A percentile compares a stretch with the other conserved stretches of the same genome.
Evolutionary conservation across 176 grass and related monocot genomes (phyloP).

Genomic region (Carex cristatella): DNA sequence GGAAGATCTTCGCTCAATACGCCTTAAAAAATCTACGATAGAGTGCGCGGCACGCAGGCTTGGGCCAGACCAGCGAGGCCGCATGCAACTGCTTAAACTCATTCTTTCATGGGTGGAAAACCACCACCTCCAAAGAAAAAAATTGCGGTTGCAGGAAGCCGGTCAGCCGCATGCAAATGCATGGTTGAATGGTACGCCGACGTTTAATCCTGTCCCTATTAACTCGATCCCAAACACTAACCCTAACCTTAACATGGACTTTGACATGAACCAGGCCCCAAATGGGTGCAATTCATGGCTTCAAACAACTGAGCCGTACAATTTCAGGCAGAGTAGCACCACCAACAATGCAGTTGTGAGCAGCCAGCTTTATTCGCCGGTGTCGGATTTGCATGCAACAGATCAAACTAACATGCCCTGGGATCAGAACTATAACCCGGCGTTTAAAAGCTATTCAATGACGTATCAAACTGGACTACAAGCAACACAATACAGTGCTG

Average conservation of each 20-base stretch:
- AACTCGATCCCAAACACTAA: slow-evolving; percentile 27
- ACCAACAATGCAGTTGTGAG: slow-evolving; percentile 47
- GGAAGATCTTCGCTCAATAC: slow-evolving; percentile 82
- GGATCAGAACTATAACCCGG: slow-evolving; percentile 32
- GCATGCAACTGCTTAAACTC: slow-evolving; percentile 78
- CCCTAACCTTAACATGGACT: slow-evolving; percentile 39
- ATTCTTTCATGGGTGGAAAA: slow-evolving; percentile 94
- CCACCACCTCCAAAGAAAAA: slow-evolving; percentile 71
- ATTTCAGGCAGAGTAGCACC: slow-evolving; percentile 45
- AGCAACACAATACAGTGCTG: slow-evolving; percentile 17
- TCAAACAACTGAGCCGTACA: slow-evolving; percentile 22
- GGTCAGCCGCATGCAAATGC: not conserved
- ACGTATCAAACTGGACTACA: slow-evolving; percentile 21
- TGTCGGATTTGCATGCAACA: slow-evolving; percentile 51
- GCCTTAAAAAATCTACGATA: slow-evolving; percentile 76
- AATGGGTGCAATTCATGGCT: slow-evolving; percentile 46
- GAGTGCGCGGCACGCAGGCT: slow-evolving; percentile 64
- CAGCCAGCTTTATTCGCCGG: slow-evolving; percentile 52
- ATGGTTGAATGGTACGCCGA: slow-evolving; percentile 19
- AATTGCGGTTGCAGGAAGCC: slow-evolving; percentile 19
- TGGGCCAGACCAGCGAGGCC: slow-evolving; percentile 51
- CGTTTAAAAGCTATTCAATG: slow-evolving; percentile 26
- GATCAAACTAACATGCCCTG: slow-evolving; percentile 30
- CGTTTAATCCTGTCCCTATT: not conserved
- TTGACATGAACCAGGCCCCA: not conserved